These are phyloP conservation scores for Coccomyxa subellipsoidea DNA, from an alignment of 163 green algal species.

Conservation along the genomic window DNA sequence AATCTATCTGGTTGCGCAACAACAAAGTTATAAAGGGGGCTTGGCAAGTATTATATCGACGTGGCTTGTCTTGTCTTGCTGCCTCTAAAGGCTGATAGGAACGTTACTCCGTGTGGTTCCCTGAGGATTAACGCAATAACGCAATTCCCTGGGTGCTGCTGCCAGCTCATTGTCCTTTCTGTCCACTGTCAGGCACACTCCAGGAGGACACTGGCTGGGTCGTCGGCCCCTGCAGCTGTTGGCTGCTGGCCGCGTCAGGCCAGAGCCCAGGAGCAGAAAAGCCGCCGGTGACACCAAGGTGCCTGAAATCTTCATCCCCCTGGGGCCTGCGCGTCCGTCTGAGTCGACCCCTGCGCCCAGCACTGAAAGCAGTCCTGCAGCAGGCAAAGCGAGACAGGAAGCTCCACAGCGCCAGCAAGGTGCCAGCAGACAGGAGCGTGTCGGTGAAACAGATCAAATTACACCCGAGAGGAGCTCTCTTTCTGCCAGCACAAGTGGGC, in stretches of 20 bases:
- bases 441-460: neutral
- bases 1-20: too few relatives aligned
- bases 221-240: neutral
- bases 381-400: neutral
- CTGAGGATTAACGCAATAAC: too few relatives aligned
- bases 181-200: neutral
- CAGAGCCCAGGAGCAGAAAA: neutral
- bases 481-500: neutral
- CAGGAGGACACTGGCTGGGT: neutral
- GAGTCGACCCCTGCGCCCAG: too few relatives aligned
- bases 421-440: neutral
- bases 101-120: neutral
- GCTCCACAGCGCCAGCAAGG: neutral
- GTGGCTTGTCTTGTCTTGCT: too few relatives aligned
- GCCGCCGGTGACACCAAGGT: neutral
- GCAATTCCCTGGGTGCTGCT: too few relatives aligned
- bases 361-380: too few relatives aligned
- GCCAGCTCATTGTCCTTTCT: neutral
- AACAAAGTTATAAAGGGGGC: too few relatives aligned
- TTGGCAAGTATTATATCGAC: too few relatives aligned
- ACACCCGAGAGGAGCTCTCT: neutral
- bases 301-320: neutral
- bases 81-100: neutral
- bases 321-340: neutral
- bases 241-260: neutral